A percentile compares a stretch with the other conserved stretches of the same genome.
Evolutionary conservation across 1,284 basidiomycete genomes (phyloP).

Genomic region (Tilletia walkeri): DNA sequence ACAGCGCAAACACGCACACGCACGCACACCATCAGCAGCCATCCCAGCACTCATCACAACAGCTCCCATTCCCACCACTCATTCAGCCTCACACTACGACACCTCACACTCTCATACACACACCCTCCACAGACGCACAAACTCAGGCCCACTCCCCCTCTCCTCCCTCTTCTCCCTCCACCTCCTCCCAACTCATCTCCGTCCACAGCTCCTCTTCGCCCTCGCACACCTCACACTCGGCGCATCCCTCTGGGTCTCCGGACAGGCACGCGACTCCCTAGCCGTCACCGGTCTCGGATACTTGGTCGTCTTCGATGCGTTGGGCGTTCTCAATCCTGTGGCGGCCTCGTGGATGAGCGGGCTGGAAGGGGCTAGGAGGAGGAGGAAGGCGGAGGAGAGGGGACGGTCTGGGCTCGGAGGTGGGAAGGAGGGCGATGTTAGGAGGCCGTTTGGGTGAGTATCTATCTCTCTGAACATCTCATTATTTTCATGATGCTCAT

Average conservation of each 20-base stretch:
- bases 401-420: background rate
- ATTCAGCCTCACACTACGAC: constrained; percentile 16
- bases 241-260: constrained; percentile 76
- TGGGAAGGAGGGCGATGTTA: background rate
- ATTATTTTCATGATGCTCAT: background rate
- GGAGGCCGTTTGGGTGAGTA: constrained; percentile 25
- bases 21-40: background rate
- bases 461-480: too few relatives aligned
- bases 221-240: constrained; percentile 61
- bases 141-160: background rate
- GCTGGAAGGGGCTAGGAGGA: constrained; percentile 11
- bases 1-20: constrained; percentile 5
- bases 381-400: constrained; percentile 13
- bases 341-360: constrained; percentile 11
- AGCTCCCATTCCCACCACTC: constrained; percentile 7
- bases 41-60: constrained; percentile 1
- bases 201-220: constrained; percentile 57
- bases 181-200: constrained; percentile 42
- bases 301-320: constrained; percentile 88
- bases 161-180: constrained; percentile 8
- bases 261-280: constrained; percentile 82
- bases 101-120: constrained; percentile 24
- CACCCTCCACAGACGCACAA: constrained; percentile 11
- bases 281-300: constrained; percentile 88
- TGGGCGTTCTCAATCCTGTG: constrained; percentile 40